Percentiles rank a stretch among this genome's conserved stretches.
These are phyloP conservation scores for Ceriops zippeliana DNA, from an alignment of 345 rosid species.

Conservation along the genomic window DNA sequence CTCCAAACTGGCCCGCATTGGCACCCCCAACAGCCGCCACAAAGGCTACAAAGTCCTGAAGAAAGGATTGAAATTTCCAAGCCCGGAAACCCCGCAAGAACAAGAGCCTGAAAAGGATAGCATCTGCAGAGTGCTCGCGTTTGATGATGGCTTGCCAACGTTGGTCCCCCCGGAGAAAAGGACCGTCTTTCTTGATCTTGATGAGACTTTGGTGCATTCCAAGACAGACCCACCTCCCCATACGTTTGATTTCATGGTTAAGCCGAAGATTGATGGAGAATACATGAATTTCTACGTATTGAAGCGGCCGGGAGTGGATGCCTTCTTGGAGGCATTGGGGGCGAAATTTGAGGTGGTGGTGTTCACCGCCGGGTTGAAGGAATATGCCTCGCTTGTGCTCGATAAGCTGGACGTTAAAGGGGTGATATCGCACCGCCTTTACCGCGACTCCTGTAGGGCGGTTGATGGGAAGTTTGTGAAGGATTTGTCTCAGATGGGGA, in stretches of 20 bases:
- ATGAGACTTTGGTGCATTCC: constrained; percentile 87
- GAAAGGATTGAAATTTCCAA: constrained; percentile 5
- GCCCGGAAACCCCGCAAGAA: neutral
- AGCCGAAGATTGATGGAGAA: constrained; percentile 63
- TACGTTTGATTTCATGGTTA: constrained; percentile 58
- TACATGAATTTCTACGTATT: constrained; percentile 59
- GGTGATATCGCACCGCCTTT: constrained; percentile 61
- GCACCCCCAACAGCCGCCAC: constrained; percentile 36
- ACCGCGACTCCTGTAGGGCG: constrained; percentile 63
- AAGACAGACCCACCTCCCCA: constrained; percentile 60
- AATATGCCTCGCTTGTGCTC: constrained; percentile 72
- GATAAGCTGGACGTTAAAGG: constrained; percentile 55
- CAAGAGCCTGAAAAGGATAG: neutral
- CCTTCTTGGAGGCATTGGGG: constrained; percentile 49
- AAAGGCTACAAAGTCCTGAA: constrained; percentile 60
- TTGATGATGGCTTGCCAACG: constrained; percentile 36
- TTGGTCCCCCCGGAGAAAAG: constrained; percentile 30
- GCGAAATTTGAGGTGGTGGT: constrained; percentile 66
- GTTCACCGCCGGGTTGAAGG: constrained; percentile 84
- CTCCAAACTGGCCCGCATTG: constrained; percentile 44
- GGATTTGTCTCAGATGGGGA: constrained; percentile 65
- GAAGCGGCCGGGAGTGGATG: constrained; percentile 87
- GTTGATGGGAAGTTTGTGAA: constrained; percentile 69
- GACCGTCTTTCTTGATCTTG: constrained; percentile 86
- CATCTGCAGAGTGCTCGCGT: constrained; percentile 29